These are phyloP conservation scores for Straminergon stramineum DNA, from an alignment of 225 moss, liverwort and hornwort genomes.

Conservation along the genomic window DNA sequence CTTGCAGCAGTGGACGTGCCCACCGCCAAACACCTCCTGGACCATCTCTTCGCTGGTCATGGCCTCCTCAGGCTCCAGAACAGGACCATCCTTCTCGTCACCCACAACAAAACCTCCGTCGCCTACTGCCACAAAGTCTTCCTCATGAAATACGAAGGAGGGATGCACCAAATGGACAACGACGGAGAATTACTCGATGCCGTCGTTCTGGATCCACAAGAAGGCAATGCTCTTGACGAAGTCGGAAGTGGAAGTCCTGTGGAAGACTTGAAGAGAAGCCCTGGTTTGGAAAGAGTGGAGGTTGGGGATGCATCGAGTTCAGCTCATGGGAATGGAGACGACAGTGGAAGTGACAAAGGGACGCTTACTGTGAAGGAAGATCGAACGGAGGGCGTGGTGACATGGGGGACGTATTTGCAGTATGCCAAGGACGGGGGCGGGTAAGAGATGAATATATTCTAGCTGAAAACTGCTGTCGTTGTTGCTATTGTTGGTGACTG, in stretches of 20 bases:
- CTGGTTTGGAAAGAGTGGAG: background rate
- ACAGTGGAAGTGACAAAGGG: background rate
- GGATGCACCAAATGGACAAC: constrained; percentile 12
- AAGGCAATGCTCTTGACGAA: background rate
- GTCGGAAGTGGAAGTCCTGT: background rate
- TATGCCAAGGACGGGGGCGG: constrained; percentile 54
- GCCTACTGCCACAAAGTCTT: constrained; percentile 39
- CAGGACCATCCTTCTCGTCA: constrained; percentile 61
- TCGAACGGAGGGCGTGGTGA: constrained; percentile 47
- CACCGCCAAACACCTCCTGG: constrained; percentile 68
- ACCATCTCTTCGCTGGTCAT: constrained; percentile 41
- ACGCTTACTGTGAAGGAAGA: constrained; percentile 60
- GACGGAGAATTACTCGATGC: constrained; percentile 1
- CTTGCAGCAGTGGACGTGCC: constrained; percentile 80
- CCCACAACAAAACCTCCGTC: constrained; percentile 60
- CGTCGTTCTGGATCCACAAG: background rate
- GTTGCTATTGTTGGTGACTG: background rate
- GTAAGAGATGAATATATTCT: background rate
- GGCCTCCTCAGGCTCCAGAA: constrained; percentile 40
- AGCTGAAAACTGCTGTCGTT: background rate
- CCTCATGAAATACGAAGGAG: constrained; percentile 33
- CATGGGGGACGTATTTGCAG: constrained; percentile 29
- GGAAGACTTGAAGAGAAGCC: background rate
- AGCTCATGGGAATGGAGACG: background rate
- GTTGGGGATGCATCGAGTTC: background rate